Conservation (phyloP, 192 early-diverging fungal species). For the Coemansia sp. region DNA sequence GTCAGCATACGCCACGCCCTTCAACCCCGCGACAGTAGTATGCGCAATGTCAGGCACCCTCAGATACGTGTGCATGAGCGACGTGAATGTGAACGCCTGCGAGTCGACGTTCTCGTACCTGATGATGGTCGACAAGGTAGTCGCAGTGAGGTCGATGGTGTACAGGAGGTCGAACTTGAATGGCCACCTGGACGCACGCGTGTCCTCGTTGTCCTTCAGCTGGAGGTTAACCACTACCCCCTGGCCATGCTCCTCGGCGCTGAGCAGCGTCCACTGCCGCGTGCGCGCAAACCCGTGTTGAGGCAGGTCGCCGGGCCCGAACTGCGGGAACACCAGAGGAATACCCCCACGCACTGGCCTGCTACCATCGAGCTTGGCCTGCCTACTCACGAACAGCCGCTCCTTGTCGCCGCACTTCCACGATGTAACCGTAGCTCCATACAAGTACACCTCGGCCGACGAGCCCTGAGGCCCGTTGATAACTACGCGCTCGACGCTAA, state of each 20-base stretch:
- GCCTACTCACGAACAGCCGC: slow-evolving; percentile 81
- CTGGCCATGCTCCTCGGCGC: slow-evolving; percentile 27
- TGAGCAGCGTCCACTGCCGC: slow-evolving; percentile 33
- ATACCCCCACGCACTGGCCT: slow-evolving; percentile 91
- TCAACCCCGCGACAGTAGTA: slow-evolving; percentile 65
- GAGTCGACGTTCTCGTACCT: slow-evolving; percentile 73
- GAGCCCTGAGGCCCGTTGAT: slow-evolving; percentile 26
- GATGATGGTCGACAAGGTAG: slow-evolving; percentile 71
- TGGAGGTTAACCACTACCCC: slow-evolving; percentile 42
- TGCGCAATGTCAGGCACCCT: slow-evolving; percentile 62
- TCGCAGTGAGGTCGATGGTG: slow-evolving; percentile 73
- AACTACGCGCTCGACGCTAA: slow-evolving; percentile 34
- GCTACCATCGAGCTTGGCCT: slow-evolving; percentile 79
- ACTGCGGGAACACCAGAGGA: slow-evolving; percentile 59
- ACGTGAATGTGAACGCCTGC: slow-evolving; percentile 74
- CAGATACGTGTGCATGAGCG: slow-evolving; percentile 94
- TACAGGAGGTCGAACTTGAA: slow-evolving; percentile 76
- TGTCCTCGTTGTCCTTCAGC: slow-evolving; percentile 38
- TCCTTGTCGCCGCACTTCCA: slow-evolving; percentile 78
- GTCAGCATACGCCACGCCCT: slow-evolving; percentile 64
- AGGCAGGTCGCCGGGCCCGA: slow-evolving; percentile 50
- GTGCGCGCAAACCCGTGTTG: slow-evolving; percentile 60
- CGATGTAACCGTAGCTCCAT: slow-evolving; percentile 89
- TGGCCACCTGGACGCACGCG: slow-evolving; percentile 45
- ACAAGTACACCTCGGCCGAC: slow-evolving; percentile 42